A percentile compares a stretch with the other conserved stretches of the same genome.
Conservation (phyloP, 768 basidiomycete species). For the Suillus cothurnatus region DNA sequence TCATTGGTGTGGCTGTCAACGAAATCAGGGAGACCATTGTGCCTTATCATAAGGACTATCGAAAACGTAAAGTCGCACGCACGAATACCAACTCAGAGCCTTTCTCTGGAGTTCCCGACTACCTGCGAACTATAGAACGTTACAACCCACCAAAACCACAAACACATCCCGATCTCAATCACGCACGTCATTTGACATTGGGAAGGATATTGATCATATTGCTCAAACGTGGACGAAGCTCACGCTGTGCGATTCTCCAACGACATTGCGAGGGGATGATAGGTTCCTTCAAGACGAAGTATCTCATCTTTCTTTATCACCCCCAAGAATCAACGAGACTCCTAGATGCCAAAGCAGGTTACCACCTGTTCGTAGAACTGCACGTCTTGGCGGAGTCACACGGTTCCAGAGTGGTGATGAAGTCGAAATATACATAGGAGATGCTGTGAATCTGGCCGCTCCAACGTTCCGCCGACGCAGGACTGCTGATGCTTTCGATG, state of each 20-base stretch:
- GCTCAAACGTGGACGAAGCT: slow-evolving; percentile 1
- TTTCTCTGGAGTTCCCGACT: background rate
- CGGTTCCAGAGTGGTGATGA: background rate
- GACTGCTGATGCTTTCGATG: slow-evolving; percentile 1
- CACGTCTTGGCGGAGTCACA: background rate
- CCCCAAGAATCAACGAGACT: background rate
- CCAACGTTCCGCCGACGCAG: background rate
- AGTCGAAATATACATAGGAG: background rate
- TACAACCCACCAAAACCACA: background rate
- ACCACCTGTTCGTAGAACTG: background rate
- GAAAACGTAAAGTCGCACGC: background rate
- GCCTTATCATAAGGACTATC: background rate
- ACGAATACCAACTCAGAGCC: background rate
- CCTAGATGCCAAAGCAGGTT: background rate
- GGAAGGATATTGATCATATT: background rate
- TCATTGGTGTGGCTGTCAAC: slow-evolving; percentile 1
- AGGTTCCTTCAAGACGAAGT: background rate
- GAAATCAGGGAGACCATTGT: background rate
- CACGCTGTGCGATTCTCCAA: slow-evolving; percentile 7
- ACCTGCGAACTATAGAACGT: background rate
- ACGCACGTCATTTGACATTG: background rate
- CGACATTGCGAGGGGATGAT: background rate
- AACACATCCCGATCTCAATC: background rate
- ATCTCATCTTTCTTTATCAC: background rate
- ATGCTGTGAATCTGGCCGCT: background rate